These are phyloP conservation scores for Suillus decipiens DNA, from an alignment of 768 basidiomycete genomes.

Conservation along the genomic window DNA sequence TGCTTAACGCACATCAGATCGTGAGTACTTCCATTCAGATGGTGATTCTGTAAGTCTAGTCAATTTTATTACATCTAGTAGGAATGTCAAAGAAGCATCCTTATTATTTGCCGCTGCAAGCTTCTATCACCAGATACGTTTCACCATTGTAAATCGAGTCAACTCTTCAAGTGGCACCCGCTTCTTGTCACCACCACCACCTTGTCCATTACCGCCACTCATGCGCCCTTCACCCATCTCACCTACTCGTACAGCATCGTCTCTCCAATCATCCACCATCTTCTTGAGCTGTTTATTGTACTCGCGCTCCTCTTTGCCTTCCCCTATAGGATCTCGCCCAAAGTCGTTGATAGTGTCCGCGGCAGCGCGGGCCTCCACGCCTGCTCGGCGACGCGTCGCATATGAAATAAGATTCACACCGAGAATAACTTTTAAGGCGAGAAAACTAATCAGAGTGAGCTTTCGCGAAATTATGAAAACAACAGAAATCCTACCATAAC, in stretches of 20 bases:
- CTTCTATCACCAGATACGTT: conserved; percentile 68
- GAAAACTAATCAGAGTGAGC: conserved; percentile 49
- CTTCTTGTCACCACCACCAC: conserved; percentile 37
- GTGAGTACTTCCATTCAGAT: not conserved
- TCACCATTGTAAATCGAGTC: conserved; percentile 95
- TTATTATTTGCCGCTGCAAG: not conserved
- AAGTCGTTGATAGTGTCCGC: conserved; percentile 85
- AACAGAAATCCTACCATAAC: conserved; percentile 69
- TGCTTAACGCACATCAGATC: not conserved
- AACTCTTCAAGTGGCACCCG: conserved; percentile 82
- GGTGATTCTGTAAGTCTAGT: not conserved
- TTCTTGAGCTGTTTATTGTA: conserved; percentile 84
- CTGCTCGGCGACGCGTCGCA: conserved; percentile 70
- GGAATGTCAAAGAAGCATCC: not conserved
- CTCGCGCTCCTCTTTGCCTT: conserved; percentile 83
- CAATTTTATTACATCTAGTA: not conserved
- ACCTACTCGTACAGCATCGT: conserved; percentile 64
- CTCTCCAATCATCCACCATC: conserved; percentile 64
- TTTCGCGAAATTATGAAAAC: not conserved
- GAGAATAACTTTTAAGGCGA: conserved; percentile 90
- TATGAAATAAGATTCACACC: conserved; percentile 87
- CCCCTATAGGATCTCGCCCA: conserved; percentile 89
- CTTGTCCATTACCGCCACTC: conserved; percentile 22
- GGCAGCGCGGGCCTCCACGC: conserved; percentile 74
- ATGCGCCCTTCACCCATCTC: conserved; percentile 68